Conservation (phyloP, 2,329 filamentous ascomycete species). For the Diaporthe amygdali region DNA sequence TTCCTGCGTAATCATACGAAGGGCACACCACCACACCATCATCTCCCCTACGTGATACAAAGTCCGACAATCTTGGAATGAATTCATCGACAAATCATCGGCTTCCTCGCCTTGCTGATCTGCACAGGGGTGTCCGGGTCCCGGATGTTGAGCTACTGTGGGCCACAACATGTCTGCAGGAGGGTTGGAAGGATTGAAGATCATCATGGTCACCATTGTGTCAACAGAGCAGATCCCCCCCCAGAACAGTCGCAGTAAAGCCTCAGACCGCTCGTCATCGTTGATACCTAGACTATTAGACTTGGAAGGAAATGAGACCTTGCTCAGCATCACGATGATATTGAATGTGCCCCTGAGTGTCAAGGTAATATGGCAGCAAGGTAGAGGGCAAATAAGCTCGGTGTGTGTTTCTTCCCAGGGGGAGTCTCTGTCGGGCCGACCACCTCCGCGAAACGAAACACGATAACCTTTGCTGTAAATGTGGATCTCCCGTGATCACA, state of each 20-base stretch:
- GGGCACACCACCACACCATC: background rate
- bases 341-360: background rate
- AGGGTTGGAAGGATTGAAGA: background rate
- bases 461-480: background rate
- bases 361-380: too few relatives aligned
- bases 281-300: too few relatives aligned
- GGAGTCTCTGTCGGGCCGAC: background rate
- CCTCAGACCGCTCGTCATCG: background rate
- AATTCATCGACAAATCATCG: background rate
- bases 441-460: background rate
- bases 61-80: background rate
- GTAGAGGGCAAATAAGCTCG: background rate
- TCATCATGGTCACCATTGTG: background rate
- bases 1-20: constrained; percentile 9
- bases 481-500: background rate
- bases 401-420: background rate
- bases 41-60: background rate
- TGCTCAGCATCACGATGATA: background rate
- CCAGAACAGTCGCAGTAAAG: background rate
- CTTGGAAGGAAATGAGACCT: background rate
- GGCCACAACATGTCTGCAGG: background rate
- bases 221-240: background rate
- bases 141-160: background rate
- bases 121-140: background rate
- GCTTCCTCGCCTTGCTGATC: background rate